Evolutionary conservation across 495 filamentous ascomycete species (phyloP).

Genomic region (Neurospora africana): DNA sequence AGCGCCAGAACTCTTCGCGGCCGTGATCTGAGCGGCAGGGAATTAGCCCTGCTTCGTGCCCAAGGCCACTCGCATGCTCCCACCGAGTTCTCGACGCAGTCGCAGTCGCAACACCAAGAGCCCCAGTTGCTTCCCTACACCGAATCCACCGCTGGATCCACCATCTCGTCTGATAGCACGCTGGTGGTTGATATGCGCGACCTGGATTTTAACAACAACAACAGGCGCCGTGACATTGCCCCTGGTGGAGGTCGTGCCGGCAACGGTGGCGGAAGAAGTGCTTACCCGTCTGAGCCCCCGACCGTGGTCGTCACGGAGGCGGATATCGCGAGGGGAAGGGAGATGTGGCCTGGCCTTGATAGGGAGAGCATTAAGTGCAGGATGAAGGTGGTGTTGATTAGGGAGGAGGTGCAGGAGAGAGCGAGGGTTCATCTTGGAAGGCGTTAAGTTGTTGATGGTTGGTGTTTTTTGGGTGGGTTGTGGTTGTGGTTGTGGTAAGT

Average conservation of each 20-base stretch:
- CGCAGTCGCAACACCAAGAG: not conserved
- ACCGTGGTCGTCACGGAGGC: not conserved
- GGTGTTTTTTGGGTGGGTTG: not conserved
- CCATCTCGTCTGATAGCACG: not conserved
- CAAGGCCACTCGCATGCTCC: not conserved
- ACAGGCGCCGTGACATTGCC: not conserved
- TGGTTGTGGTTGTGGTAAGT: not conserved
- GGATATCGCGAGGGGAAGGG: not conserved
- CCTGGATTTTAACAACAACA: not conserved
- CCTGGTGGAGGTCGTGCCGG: not conserved
- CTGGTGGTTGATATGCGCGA: not conserved
- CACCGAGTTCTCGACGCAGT: not conserved
- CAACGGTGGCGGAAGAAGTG: not conserved
- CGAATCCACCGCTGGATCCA: not conserved
- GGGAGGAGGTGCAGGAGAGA: not conserved
- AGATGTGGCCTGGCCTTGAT: not conserved
- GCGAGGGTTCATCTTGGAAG: not conserved
- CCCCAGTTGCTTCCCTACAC: not conserved
- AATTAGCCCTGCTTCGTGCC: not conserved
- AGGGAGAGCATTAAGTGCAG: not conserved
- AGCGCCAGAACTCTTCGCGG: not conserved
- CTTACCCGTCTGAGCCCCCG: not conserved
- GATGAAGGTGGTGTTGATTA: not conserved
- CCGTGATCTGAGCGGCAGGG: not conserved
- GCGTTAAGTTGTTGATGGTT: not conserved